Evolutionary conservation across 257 asterid species (phyloP).

Genomic region (Nicotiana knightiana): DNA sequence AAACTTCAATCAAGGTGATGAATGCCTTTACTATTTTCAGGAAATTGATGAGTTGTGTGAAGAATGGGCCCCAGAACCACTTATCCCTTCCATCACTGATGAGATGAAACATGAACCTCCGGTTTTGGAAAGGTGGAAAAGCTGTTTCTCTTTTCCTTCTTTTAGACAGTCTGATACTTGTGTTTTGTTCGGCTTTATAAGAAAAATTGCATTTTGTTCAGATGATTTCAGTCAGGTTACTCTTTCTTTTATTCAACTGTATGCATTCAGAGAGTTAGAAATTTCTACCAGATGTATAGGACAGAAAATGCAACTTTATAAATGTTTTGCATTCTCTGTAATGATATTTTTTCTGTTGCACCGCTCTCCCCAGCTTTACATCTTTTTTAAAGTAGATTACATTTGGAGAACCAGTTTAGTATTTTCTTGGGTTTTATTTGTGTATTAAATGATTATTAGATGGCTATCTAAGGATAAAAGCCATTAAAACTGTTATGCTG

Average conservation of each 20-base stretch:
- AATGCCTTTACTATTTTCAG: conserved; percentile 35
- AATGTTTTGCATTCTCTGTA: not conserved
- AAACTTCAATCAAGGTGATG: conserved; percentile 6
- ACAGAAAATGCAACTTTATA: not conserved
- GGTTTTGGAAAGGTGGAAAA: conserved; percentile 64
- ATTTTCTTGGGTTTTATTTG: not conserved
- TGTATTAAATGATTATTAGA: not conserved
- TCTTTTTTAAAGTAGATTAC: not conserved
- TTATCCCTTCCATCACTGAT: conserved; percentile 61
- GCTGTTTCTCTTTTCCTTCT: not conserved
- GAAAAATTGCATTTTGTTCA: not conserved
- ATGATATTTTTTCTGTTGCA: not conserved
- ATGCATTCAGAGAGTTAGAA: not conserved
- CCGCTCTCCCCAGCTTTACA: not conserved
- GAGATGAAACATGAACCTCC: conserved; percentile 77
- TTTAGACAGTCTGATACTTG: not conserved
- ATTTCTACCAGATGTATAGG: not conserved
- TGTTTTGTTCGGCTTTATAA: not conserved
- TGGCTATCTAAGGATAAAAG: not conserved
- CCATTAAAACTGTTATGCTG: not conserved
- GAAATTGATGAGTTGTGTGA: conserved; percentile 93
- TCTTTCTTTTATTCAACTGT: not conserved
- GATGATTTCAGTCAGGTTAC: not conserved
- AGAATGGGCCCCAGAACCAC: conserved; percentile 91
- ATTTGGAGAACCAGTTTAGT: not conserved